Evolutionary conservation across 2,329 filamentous ascomycete genomes (phyloP).

Genomic region (Mycosphaerelloides madeirae): DNA sequence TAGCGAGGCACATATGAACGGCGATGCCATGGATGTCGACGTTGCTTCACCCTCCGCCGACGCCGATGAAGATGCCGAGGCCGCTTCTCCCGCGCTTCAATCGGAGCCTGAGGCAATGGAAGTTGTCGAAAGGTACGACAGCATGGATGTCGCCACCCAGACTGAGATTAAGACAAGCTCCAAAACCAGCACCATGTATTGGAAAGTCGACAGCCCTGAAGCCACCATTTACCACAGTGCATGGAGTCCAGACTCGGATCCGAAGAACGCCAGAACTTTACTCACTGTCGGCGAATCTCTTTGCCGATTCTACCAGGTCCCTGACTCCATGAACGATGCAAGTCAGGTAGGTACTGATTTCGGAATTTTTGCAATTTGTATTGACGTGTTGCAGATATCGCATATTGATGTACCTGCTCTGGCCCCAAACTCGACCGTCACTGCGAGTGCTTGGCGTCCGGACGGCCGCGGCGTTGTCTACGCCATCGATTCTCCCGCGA

Average conservation of each 20-base stretch:
- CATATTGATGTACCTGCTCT: slow-evolving; percentile 27
- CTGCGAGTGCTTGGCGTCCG: slow-evolving; percentile 34
- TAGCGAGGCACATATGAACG: slow-evolving; percentile 36
- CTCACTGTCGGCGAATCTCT: slow-evolving; percentile 32
- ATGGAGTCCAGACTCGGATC: slow-evolving; percentile 27
- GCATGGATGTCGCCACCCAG: slow-evolving; percentile 31
- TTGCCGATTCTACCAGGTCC: slow-evolving; percentile 33
- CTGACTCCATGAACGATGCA: slow-evolving; percentile 19
- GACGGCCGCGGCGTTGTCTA: slow-evolving; percentile 28
- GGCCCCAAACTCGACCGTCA: slow-evolving; percentile 25
- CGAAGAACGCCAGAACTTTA: slow-evolving; percentile 23
- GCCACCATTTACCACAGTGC: slow-evolving; percentile 25
- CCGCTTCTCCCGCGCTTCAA: slow-evolving; percentile 21
- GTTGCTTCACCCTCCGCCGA: slow-evolving; percentile 23
- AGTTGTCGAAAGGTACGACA: slow-evolving; percentile 29
- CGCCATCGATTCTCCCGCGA: slow-evolving; percentile 24
- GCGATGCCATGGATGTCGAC: slow-evolving; percentile 45
- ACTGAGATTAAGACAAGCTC: slow-evolving; percentile 30
- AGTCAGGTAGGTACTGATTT: slow-evolving; percentile 13
- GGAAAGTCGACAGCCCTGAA: slow-evolving; percentile 30
- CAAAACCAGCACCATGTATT: slow-evolving; percentile 33
- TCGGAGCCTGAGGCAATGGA: slow-evolving; percentile 25
- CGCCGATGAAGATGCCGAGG: slow-evolving; percentile 25
- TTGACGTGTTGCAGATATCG: slow-evolving; percentile 6
- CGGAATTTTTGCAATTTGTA: background rate